phyloP scores from a whole-genome alignment of 495 filamentous ascomycete genomes.

The Annulohypoxylon bovei region DNA sequence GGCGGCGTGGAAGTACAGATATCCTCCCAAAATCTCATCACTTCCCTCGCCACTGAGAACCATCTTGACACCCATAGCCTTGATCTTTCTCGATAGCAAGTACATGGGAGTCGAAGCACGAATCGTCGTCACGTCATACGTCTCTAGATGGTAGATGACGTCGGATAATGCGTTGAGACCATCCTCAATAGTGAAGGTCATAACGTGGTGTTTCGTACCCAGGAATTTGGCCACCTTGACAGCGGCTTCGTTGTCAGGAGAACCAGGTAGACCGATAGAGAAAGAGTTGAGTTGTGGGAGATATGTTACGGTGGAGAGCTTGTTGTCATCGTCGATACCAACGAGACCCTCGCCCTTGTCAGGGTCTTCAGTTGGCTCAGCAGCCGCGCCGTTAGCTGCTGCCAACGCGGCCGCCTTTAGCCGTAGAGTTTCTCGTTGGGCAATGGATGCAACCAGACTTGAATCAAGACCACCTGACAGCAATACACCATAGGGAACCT shows the following conservation, averaged over 20 bases:
- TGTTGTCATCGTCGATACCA: conserved; percentile 91
- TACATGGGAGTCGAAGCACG: conserved; percentile 99
- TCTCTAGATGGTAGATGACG: conserved; percentile 97
- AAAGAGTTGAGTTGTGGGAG: conserved; percentile 97
- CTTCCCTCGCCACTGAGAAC: conserved; percentile 95
- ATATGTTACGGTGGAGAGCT: conserved; percentile 88
- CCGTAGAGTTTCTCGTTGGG: conserved; percentile 87
- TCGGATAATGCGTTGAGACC: conserved; percentile 95
- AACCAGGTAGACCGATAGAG: conserved; percentile 92
- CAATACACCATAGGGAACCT: conserved; percentile 96
- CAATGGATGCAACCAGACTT: conserved; percentile 92
- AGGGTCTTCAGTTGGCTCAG: conserved; percentile 55
- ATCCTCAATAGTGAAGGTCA: conserved; percentile 97
- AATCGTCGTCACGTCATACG: conserved; percentile 97
- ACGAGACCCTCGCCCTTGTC: conserved; percentile 75
- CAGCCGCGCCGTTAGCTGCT: conserved; percentile 54
- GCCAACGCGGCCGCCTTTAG: conserved; percentile 69
- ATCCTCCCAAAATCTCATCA: conserved; percentile 98
- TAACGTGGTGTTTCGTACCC: conserved; percentile 95
- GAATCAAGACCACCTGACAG: conserved; percentile 97
- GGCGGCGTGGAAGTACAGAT: conserved; percentile 97
- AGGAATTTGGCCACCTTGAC: conserved; percentile 92
- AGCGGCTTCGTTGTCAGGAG: conserved; percentile 90
- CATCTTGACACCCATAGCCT: conserved; percentile 99
- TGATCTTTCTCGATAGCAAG: conserved; percentile 96